Base-by-base conservation (phyloP, 768 basidiomycete species). In the Tubosaeta sp. region DNA sequence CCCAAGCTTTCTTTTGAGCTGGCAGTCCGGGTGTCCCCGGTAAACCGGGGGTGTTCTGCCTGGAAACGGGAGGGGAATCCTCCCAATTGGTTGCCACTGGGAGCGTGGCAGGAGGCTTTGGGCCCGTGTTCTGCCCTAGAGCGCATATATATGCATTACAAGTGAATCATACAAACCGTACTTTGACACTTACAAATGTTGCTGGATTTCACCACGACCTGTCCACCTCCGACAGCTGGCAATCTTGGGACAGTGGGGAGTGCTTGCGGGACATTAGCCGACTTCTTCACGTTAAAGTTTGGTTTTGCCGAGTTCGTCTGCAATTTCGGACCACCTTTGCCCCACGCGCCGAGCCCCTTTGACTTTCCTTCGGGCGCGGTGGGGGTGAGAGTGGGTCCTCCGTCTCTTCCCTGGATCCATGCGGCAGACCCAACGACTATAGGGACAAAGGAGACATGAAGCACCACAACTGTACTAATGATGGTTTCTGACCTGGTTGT, bases 151-250 rank as follows among this genome's bases (percentile, higher is more conserved):
- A 1, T 17, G 37, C n/a, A n/a, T 50, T 19, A 56, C 5, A n/a
- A 19, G 43, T 29, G 9, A 16, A n/a, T 13, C 27, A 34, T 16
- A 8, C 1, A 22, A 14, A 33, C 10, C 7, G 19, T 4, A 9
- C 13, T n/a, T 41, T 16, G 7, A 66, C 27, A 29, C 67, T 53
- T 41, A 68, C 67, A 68, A 50, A 68, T 60, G 38, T 66, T 64
- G 46, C 26, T 51, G 16, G 62, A 53, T 52, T 70, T 68, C 16
- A 68, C 62, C 3, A 19, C 31, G 22, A 70, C 29, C 6, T 58
- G 38, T 6, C 67, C 67, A 17, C 67, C 67, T 1, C 65, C 67
- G 25, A 69, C 43, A 19, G 66, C 67, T 45, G 67, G 66, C 46
- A 44, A 3, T 49, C 49, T 66, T 11, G 35, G 16, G 17, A 31